These are phyloP conservation scores for Penicillium sp. DNA, from an alignment of 2,329 filamentous ascomycete species.

Conservation along the genomic window DNA sequence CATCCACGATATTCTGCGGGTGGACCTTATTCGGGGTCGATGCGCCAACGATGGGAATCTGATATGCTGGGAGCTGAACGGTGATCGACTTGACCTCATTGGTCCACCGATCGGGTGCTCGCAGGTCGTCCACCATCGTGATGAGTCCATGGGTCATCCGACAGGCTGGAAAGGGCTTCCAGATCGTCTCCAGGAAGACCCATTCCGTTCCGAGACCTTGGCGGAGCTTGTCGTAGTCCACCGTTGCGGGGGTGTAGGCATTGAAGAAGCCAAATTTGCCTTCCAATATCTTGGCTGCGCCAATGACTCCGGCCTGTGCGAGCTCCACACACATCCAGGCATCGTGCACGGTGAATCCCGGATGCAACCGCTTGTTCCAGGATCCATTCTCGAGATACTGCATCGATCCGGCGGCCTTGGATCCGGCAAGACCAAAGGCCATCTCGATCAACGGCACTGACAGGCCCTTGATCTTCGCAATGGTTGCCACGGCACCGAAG, in stretches of 20 bases:
- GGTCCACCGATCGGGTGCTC: too few relatives aligned
- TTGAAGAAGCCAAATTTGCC: too few relatives aligned
- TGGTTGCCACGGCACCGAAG: constrained; percentile 36
- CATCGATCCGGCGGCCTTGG: constrained; percentile 40
- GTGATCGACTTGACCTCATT: constrained; percentile 2
- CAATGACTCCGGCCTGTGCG: constrained; percentile 38
- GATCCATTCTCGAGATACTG: constrained; percentile 41
- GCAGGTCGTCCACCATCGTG: too few relatives aligned
- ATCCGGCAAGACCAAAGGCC: constrained; percentile 39
- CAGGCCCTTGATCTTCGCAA: constrained; percentile 29
- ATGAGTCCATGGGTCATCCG: constrained; percentile 2
- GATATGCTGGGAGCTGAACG: too few relatives aligned
- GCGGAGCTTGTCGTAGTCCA: too few relatives aligned
- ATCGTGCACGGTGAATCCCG: constrained; percentile 41
- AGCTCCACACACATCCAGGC: constrained; percentile 37
- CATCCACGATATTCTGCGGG: constrained; percentile 36
- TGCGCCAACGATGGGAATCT: constrained; percentile 36
- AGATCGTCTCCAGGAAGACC: not conserved
- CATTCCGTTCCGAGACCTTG: too few relatives aligned
- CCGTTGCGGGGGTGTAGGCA: too few relatives aligned
- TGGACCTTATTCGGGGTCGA: constrained; percentile 36
- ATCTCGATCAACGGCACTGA: constrained; percentile 25
- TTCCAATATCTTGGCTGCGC: too few relatives aligned
- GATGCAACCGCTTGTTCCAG: constrained; percentile 41
- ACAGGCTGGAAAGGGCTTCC: not conserved